These are phyloP conservation scores for Yarrowia galli DNA, from an alignment of 1,139 yeast genomes.

Conservation along the genomic window DNA sequence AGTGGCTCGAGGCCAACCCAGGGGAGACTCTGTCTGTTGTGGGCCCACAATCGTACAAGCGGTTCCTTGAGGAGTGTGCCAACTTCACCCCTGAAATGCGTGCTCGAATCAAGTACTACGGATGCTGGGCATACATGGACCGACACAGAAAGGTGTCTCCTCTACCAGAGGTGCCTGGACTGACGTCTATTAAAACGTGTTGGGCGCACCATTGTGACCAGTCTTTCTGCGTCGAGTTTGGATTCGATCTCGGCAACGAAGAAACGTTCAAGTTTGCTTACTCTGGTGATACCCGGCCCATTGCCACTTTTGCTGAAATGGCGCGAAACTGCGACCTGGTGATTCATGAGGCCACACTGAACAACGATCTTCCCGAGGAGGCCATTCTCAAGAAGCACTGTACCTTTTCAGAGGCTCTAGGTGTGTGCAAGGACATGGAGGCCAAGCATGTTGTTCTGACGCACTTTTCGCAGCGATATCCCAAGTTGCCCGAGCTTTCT, in stretches of 20 bases:
- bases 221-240: constrained; percentile 76
- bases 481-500: constrained; percentile 61
- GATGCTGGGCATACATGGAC: constrained; percentile 68
- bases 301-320: constrained; percentile 55
- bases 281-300: constrained; percentile 96
- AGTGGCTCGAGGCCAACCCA: constrained; percentile 62
- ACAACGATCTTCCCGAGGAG: constrained; percentile 77
- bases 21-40: constrained; percentile 58
- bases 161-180: constrained; percentile 15
- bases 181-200: constrained; percentile 55
- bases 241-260: constrained; percentile 50
- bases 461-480: constrained; percentile 91
- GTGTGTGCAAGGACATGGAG: constrained; percentile 71
- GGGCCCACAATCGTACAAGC: constrained; percentile 77
- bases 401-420: constrained; percentile 88
- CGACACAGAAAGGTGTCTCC: background rate
- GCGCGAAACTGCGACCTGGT: constrained; percentile 70
- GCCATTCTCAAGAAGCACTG: constrained; percentile 86
- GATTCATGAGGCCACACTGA: constrained; percentile 93
- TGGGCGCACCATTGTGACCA: constrained; percentile 85
- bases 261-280: constrained; percentile 61
- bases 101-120: constrained; percentile 60
- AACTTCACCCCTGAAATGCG: constrained; percentile 59
- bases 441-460: constrained; percentile 78
- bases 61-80: constrained; percentile 76